Percentiles rank a stretch among this genome's conserved stretches.
phyloP scores from a whole-genome alignment of 139 green algal species.

The Volvox africanus region DNA sequence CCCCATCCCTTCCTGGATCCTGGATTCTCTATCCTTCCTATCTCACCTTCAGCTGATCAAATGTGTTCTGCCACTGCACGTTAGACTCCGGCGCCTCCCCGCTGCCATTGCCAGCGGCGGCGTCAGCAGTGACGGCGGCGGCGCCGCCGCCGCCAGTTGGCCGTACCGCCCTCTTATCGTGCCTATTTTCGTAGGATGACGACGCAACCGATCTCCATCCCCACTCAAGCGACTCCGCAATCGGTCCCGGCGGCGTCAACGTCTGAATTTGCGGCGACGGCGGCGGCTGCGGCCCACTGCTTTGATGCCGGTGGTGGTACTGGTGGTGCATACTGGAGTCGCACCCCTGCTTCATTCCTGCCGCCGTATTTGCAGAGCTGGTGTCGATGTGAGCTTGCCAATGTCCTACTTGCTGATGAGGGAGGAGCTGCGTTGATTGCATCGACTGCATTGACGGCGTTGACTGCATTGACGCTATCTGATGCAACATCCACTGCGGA shows the following conservation, averaged over 20 bases:
- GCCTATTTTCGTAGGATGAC: neutral
- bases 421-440: neutral
- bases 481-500: no score
- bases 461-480: no score
- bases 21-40: neutral
- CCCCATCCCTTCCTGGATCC: no score
- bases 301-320: neutral
- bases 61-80: constrained; percentile 31
- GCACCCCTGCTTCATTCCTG: neutral
- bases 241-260: neutral
- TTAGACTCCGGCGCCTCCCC: neutral
- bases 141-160: no score
- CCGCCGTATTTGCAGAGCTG: neutral
- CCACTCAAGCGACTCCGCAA: constrained; percentile 7
- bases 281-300: no score
- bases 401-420: neutral
- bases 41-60: constrained; percentile 33
- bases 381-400: neutral
- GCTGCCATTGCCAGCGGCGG: neutral
- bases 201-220: neutral
- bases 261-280: neutral
- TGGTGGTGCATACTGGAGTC: no score
- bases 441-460: no score
- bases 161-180: neutral
- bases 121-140: no score